A percentile compares a stretch with the other conserved stretches of the same genome.
Evolutionary conservation across 352 stramenopile genomes (phyloP).

Genomic region (Globisporangium yorkense): DNA sequence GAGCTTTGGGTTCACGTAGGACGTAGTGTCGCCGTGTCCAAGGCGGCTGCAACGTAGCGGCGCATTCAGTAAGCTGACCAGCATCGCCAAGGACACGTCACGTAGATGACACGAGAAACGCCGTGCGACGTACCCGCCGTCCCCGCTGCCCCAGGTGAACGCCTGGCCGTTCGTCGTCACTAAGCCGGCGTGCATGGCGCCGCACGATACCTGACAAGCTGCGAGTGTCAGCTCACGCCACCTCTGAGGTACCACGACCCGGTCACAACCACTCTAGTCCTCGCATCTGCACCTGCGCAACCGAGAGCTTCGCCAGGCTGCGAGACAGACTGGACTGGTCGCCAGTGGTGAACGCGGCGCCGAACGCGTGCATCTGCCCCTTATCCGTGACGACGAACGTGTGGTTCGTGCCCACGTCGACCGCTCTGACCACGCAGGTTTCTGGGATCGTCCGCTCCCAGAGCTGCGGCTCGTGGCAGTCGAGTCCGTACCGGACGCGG

Average conservation of each 20-base stretch:
- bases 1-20: slow-evolving; percentile 67
- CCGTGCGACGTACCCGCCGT: slow-evolving; percentile 54
- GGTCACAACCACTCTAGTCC: not conserved
- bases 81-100: not conserved
- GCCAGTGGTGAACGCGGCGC: slow-evolving; percentile 55
- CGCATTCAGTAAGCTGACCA: not conserved
- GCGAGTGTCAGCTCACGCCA: not conserved
- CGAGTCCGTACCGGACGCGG: slow-evolving; percentile 50
- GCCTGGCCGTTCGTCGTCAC: slow-evolving; percentile 67
- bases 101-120: not conserved
- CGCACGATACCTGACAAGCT: slow-evolving; percentile 57
- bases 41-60: slow-evolving; percentile 34
- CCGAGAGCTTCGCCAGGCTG: slow-evolving; percentile 48
- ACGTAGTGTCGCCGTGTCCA: slow-evolving; percentile 65
- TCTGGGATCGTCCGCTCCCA: slow-evolving; percentile 67
- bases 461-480: slow-evolving; percentile 47
- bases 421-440: slow-evolving; percentile 40
- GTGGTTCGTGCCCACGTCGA: slow-evolving; percentile 69
- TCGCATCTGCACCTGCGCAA: slow-evolving; percentile 37
- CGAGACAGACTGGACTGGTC: slow-evolving; percentile 52
- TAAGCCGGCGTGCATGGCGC: slow-evolving; percentile 67
- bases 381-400: slow-evolving; percentile 55
- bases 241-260: not conserved
- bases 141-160: slow-evolving; percentile 80
- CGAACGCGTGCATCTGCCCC: slow-evolving; percentile 56